These are phyloP conservation scores for Solanum rostratum DNA, from an alignment of 257 asterid species.

Conservation along the genomic window DNA sequence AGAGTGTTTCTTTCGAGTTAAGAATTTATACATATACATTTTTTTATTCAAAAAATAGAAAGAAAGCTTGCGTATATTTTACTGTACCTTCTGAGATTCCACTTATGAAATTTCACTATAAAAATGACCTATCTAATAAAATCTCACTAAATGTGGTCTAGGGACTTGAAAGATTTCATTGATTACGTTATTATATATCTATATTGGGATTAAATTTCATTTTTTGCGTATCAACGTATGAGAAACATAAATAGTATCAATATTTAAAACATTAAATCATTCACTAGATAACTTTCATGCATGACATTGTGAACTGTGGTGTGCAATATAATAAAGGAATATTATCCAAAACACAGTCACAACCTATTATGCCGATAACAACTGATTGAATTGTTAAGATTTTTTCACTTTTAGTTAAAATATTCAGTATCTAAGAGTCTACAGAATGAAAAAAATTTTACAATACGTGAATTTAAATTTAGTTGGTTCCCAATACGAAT, in stretches of 20 bases:
- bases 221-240: background rate
- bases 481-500: background rate
- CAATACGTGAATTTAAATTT: background rate
- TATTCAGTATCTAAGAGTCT: background rate
- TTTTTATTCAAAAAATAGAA: background rate
- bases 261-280: background rate
- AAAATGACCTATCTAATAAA: no score
- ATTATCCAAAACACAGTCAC: background rate
- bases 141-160: no score
- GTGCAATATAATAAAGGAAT: background rate
- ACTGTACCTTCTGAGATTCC: accelerated
- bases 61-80: no score
- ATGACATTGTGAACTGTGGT: background rate
- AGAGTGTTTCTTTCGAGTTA: background rate
- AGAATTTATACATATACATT: no score
- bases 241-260: background rate
- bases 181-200: no score
- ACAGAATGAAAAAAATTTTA: background rate
- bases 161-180: no score
- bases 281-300: background rate
- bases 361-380: background rate
- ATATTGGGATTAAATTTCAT: background rate
- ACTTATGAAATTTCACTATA: no score
- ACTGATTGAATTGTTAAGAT: background rate
- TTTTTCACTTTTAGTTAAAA: background rate